These are phyloP conservation scores for Verticillium longisporum DNA, from an alignment of 2,329 filamentous ascomycete species.

Conservation along the genomic window DNA sequence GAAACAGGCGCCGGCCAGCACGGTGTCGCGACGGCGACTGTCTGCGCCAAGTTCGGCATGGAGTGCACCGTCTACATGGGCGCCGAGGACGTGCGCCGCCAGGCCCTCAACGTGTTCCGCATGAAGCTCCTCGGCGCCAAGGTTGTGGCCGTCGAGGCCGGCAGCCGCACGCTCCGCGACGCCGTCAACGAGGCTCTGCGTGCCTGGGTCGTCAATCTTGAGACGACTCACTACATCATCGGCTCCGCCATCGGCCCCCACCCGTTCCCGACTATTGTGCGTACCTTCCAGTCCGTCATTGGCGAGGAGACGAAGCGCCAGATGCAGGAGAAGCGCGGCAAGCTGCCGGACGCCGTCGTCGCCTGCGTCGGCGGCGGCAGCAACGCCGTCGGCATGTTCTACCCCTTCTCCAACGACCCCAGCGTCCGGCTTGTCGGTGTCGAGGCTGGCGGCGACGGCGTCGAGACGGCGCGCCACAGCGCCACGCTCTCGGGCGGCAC, in stretches of 20 bases:
- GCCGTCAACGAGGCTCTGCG: conserved; percentile 94
- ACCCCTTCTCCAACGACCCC: conserved; percentile 81
- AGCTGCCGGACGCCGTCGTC: conserved; percentile 91
- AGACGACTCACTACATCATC: conserved; percentile 96
- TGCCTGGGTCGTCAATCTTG: conserved; percentile 86
- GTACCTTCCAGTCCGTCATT: conserved; percentile 96
- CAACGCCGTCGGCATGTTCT: conserved; percentile 98
- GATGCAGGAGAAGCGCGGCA: conserved; percentile 76
- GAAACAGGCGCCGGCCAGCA: conserved; percentile 97
- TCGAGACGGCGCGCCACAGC: conserved; percentile 79
- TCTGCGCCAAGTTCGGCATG: conserved; percentile 98
- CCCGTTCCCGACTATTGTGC: conserved; percentile 94
- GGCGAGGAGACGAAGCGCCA: conserved; percentile 91
- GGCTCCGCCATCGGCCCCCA: conserved; percentile 96
- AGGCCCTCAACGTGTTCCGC: conserved; percentile 96
- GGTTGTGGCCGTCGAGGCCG: conserved; percentile 88
- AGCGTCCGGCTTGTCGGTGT: conserved; percentile 87
- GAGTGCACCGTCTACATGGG: conserved; percentile 98
- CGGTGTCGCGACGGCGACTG: conserved; percentile 93
- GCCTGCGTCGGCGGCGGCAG: conserved; percentile 94
- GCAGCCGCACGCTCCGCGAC: conserved; percentile 74
- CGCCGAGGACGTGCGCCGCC: conserved; percentile 90
- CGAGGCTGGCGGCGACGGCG: conserved; percentile 88
- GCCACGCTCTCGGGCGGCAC: conserved; percentile 81
- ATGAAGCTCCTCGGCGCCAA: conserved; percentile 94